Conservation (phyloP, 345 rosid species). For the Litchi chinensis region DNA sequence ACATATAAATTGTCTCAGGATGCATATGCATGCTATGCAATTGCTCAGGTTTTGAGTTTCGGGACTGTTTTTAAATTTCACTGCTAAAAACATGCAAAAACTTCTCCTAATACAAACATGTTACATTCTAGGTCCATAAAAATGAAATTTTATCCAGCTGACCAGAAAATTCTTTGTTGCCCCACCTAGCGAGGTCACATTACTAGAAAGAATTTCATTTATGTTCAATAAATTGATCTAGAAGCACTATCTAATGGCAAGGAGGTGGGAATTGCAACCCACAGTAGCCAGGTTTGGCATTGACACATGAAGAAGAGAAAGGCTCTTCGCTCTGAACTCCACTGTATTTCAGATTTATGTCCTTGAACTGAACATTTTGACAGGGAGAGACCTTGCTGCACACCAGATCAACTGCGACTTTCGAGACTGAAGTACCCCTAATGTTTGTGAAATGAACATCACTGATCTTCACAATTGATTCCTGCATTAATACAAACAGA, state of each 20-base stretch:
- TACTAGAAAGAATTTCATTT: too few species aligned
- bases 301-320: slow-evolving; percentile 38
- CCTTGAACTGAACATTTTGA: slow-evolving; percentile 32
- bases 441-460: slow-evolving; percentile 46
- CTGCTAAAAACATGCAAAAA: not conserved
- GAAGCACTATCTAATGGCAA: slow-evolving; percentile 25
- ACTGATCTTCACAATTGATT: slow-evolving; percentile 51
- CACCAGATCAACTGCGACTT: slow-evolving; percentile 38
- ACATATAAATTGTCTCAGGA: not conserved
- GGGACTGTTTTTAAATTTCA: not conserved
- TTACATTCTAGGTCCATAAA: not conserved
- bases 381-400: slow-evolving; percentile 63
- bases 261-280: slow-evolving; percentile 51
- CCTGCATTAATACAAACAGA: slow-evolving; percentile 32
- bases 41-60: not conserved
- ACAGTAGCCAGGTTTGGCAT: slow-evolving; percentile 29
- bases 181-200: too few species aligned
- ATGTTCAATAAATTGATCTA: too few species aligned
- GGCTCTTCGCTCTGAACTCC: slow-evolving; percentile 21
- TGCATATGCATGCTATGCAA: not conserved
- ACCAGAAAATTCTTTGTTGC: not conserved
- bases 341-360: slow-evolving; percentile 42
- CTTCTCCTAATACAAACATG: not conserved
- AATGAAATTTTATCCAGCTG: not conserved
- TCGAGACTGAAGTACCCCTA: slow-evolving; percentile 45